Base-by-base conservation (phyloP, 139 green algal genomes). In the Chlorella sp. region DNA sequence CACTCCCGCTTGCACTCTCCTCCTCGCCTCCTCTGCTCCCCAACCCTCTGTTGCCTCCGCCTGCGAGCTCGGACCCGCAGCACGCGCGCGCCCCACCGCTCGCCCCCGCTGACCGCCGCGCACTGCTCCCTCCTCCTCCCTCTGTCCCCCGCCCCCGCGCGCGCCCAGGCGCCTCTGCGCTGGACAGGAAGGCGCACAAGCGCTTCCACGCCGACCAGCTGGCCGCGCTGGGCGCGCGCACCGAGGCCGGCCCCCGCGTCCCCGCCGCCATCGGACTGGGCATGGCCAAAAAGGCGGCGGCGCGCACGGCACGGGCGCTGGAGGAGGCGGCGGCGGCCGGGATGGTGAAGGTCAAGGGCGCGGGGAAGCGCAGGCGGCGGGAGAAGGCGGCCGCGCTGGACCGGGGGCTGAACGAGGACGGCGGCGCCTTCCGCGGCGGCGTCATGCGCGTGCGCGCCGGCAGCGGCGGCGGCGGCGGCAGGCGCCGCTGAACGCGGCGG, bases 121-220 rank as follows among this genome's bases (percentile, higher is more conserved):
- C 38, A 29, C 23, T 61, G 53, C n/a, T 64, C 15, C 19, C 29
- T 64, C 29, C 27, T 40, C 58, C 14, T 67, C 36, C 38, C 38
- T 35, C 21, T 33, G 29, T 27, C 8, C 8, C 27, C 23, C 8
- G 15, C 31, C 31, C 23, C 27, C 17, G 29, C 60, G 17, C n/a
- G 21, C 33, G 41, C 60, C n/a, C 82, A 90, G 88, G 86, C 62
- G 80, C 82, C 3, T 51, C 76, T 42, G 76, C 67, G 0, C 76
- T 92, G 31, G 89, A 93, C 70, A 93, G 90, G 80, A 87, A 87
- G 68, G 53, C 75, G 19, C 61, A 59, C 31, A 90, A 89, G 51
- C 45, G 73, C 17, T 91, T 84, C 79, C 74, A 93, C 40, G 88
- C 87, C 0, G 41, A 68, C 21, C 82, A 83, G 77, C 78, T 93